Evolutionary conservation across 2,329 filamentous ascomycete genomes (phyloP), one percentile per base, ranked within the genome.

Genomic region (Clonostachys rosea): DNA sequence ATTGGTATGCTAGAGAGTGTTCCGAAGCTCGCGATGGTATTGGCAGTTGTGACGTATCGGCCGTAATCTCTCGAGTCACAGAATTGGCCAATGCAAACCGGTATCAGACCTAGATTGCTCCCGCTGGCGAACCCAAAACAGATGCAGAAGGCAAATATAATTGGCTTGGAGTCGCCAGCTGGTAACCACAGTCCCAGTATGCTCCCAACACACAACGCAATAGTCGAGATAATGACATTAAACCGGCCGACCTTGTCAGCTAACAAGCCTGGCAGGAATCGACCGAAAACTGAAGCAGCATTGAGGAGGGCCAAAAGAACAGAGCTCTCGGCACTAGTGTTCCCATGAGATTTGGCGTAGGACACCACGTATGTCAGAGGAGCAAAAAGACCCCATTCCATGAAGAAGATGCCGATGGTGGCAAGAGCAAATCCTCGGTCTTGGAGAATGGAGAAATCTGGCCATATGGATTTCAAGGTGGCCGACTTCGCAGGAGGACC

Each of bases 61-160:
- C 86, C 86, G 52, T 88, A 87, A 43, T 87, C 72, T 50, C 84
- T 77, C 1, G 83, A 86, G 20, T 77, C 74, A 62, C 86, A 89
- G 2, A 89, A 71, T 61, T 87, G 82, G 1, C 83, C 83, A 2
- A 90, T 74, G 51, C 86, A 89, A 1, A 89, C 86, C 0, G 87
- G 86, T 0, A 84, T 86, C 43, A 90, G 60, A 6, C 76, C 81
- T 55, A 90, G 88, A 48, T 86, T 86, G 34, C 76, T 79, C 0
- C 87, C 87, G 14, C 78, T 84, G 14, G 78, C 82, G 57, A 91
- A 87, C 0, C 87, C 87, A 59, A 89, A 89, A 2, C 87, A 57
- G 2, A 85, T 61, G 0, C 78, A 72, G 55, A 86, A 90, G 2
- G 80, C 69, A 44, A 43, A 16, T 7, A 49, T 17, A 6, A 46